phyloP scores from a whole-genome alignment of 2,329 filamentous ascomycete species.

The Rhytidhysteron rufulum region DNA sequence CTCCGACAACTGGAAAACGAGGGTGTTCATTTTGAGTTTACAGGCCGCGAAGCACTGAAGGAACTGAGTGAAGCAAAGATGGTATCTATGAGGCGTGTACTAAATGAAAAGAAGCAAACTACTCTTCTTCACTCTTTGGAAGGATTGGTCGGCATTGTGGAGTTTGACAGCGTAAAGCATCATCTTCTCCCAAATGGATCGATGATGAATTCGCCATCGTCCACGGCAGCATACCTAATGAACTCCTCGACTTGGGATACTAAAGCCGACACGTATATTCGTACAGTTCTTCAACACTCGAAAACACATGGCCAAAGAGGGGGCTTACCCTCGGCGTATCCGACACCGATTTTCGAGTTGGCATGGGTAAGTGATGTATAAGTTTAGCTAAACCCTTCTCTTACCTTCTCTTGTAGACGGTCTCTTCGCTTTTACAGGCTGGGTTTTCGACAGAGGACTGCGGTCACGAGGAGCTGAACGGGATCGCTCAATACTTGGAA shows the following conservation, averaged over 20 bases:
- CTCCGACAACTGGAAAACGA: conserved; percentile 5
- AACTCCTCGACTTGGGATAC: conserved; percentile 25
- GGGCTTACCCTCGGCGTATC: conserved; percentile 24
- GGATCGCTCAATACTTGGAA: no score
- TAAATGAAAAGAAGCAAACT: conserved; percentile 8
- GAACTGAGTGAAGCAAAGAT: conserved; percentile 6
- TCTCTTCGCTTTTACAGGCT: no score
- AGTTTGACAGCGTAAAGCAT: conserved; percentile 32
- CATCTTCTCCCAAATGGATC: conserved; percentile 25
- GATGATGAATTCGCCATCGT: conserved; percentile 37
- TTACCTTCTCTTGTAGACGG: no score
- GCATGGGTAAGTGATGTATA: conserved; percentile 23
- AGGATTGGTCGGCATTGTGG: conserved; percentile 30
- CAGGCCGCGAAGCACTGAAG: background rate
- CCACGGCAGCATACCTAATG: conserved; percentile 36
- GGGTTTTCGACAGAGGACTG: no score
- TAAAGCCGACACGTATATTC: conserved; percentile 27
- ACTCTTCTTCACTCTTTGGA: conserved; percentile 37
- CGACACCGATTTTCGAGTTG: conserved; percentile 23
- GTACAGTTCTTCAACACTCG: conserved; percentile 8
- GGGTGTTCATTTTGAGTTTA: conserved; percentile 7
- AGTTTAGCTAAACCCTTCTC: no score
- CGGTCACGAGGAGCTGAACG: no score
- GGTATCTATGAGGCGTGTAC: background rate
- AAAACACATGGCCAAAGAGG: conserved; percentile 8